phyloP scores from a whole-genome alignment of 495 filamentous ascomycete genomes.

The Trichoderma parareesei region DNA sequence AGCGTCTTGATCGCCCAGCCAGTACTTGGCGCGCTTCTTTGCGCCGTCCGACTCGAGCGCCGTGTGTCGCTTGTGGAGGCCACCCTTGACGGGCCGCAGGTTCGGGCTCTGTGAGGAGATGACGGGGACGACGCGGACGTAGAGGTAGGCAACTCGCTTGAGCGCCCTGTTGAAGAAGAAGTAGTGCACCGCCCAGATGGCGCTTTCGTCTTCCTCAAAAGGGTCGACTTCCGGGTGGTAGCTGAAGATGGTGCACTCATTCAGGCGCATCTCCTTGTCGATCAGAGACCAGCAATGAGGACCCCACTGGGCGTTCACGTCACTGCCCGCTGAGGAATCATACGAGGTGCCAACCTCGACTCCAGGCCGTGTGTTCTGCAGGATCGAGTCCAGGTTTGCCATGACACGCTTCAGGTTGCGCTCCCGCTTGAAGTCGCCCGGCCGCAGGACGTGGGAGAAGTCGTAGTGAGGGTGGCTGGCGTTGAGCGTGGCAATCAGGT shows the following conservation, averaged over 20 bases:
- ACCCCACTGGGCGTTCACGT: slow-evolving; percentile 52
- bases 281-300: slow-evolving; percentile 84
- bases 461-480: slow-evolving; percentile 96
- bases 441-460: slow-evolving; percentile 83
- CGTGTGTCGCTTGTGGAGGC: slow-evolving; percentile 10
- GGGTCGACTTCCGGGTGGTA: slow-evolving; percentile 79
- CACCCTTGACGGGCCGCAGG: slow-evolving; percentile 19
- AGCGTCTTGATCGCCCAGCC: slow-evolving; percentile 61
- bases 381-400: slow-evolving; percentile 72
- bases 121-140: slow-evolving; percentile 76
- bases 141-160: slow-evolving; percentile 93
- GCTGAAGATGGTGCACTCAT: slow-evolving; percentile 75
- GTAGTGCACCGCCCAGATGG: slow-evolving; percentile 91
- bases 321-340: slow-evolving; percentile 23
- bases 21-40: slow-evolving; percentile 67
- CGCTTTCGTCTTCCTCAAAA: slow-evolving; percentile 81
- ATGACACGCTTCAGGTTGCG: slow-evolving; percentile 66
- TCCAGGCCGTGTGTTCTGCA: slow-evolving; percentile 71
- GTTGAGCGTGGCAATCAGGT: slow-evolving; percentile 95
- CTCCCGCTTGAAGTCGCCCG: slow-evolving; percentile 79
- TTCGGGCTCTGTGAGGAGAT: slow-evolving; percentile 63
- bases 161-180: slow-evolving; percentile 93
- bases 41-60: slow-evolving; percentile 32
- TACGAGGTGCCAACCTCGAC: slow-evolving; percentile 15
- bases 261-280: slow-evolving; percentile 84